Base-by-base conservation (phyloP, 2,329 filamentous ascomycete genomes). In the Calonectria crousiana region DNA sequence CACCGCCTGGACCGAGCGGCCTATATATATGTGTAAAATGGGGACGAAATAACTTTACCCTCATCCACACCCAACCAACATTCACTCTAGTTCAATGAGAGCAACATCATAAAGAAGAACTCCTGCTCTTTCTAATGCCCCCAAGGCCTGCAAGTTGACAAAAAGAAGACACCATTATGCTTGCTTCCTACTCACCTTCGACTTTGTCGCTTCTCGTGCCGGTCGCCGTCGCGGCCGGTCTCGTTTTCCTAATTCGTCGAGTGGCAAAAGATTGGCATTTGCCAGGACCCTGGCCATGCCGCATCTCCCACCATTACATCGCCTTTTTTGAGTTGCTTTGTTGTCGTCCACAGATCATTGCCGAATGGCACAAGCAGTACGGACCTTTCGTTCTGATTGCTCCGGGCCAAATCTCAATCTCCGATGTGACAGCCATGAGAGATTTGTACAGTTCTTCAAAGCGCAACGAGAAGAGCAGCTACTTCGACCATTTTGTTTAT, bases 241-340 rank as follows among this genome's bases (percentile, higher is more conserved):
- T 67, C 16, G 26, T 53, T 30, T 67, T 67, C 34, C n/a, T 36
- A 47, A 53, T 67, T 9, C 49, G 34, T 14, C 64, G 64, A 11
- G 49, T 67, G 34, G 64, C 64, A 53, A 67, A 53, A n/a, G 47
- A 67, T 11, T 52, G 64, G 47, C 64, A 67, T 30, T 9, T 67
- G n/a, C 64, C 64, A n/a, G 64, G 64, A 30, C 64, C 64, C 18
- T 67, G 64, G 64, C 64, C 64, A 52, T 67, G 64, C 52, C 64
- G 64, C 30, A 53, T 67, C 34, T 67, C 64, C 14, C 64, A 67
- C 26, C 64, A 67, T 8, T 67, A 67, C 18, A 67, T 67, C 30
- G 64, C 64, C 9, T 28, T 67, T 13, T 67, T 67, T 30, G 64
- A 67, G 47, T 52, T 67, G 23, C 49, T 67, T 16, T 52, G 64